phyloP scores from a whole-genome alignment of 2,329 filamentous ascomycete genomes.

The Stagonosporopsis tanaceti region DNA sequence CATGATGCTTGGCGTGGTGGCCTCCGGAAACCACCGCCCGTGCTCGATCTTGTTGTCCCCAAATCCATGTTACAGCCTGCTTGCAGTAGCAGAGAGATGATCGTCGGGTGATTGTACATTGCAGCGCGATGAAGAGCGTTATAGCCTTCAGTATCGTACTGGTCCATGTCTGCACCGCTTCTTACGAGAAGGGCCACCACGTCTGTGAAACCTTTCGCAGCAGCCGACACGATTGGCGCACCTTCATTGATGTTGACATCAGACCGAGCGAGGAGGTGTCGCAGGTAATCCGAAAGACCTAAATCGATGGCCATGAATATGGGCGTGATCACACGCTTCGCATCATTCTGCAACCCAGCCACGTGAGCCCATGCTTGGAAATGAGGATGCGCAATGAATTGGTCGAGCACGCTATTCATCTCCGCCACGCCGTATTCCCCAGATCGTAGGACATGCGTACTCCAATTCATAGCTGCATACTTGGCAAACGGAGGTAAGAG shows the following conservation, averaged over 20 bases:
- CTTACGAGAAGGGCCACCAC: not conserved
- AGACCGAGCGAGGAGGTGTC: not conserved
- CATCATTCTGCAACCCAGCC: not conserved
- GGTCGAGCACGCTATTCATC: not conserved
- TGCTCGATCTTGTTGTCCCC: not conserved
- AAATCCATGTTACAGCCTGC: not conserved
- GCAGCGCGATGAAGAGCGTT: not conserved
- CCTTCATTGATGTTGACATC: not conserved
- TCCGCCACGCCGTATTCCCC: slow-evolving; percentile 35
- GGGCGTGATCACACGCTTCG: not conserved
- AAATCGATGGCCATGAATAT: not conserved
- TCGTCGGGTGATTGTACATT: not conserved
- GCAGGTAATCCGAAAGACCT: not conserved
- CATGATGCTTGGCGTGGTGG: not conserved
- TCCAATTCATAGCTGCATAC: slow-evolving; percentile 41
- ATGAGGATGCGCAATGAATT: not conserved
- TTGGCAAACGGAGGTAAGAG: not conserved
- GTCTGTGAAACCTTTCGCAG: not conserved
- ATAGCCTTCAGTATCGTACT: not conserved
- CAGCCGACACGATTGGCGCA: not conserved
- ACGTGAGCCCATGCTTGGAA: not conserved
- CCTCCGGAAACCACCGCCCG: too few relatives aligned
- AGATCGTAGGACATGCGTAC: slow-evolving; percentile 50
- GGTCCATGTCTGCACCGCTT: not conserved
- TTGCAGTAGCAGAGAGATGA: not conserved